Conservation (phyloP, 805 yeast species). For the Starmerella sirachaensis region DNA sequence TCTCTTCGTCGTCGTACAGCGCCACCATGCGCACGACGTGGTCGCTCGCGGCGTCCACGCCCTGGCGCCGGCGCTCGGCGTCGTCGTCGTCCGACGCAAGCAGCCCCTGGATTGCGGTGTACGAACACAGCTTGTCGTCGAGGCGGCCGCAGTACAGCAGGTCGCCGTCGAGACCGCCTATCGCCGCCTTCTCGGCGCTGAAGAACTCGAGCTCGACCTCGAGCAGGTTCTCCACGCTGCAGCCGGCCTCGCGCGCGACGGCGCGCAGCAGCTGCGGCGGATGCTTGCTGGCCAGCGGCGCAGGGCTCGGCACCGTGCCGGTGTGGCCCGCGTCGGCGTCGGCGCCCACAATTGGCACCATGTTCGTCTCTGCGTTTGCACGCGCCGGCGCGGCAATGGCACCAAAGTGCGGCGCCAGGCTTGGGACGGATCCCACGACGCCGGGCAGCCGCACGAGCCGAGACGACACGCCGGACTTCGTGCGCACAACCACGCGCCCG, state of each 20-base stretch:
- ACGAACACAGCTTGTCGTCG: slow-evolving; percentile 83
- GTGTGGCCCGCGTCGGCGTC: slow-evolving; percentile 35
- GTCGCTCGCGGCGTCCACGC: slow-evolving; percentile 15
- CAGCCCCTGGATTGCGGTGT: slow-evolving; percentile 53
- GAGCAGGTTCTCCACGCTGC: slow-evolving; percentile 47
- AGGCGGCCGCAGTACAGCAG: slow-evolving; percentile 83
- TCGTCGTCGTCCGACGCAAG: slow-evolving; percentile 33
- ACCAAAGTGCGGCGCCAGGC: slow-evolving; percentile 82
- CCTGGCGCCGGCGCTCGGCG: no score
- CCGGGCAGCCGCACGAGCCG: slow-evolving; percentile 65
- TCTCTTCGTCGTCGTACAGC: slow-evolving; percentile 88
- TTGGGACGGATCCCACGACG: slow-evolving; percentile 82
- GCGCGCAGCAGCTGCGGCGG: slow-evolving; percentile 55
- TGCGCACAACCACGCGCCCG: slow-evolving; percentile 71
- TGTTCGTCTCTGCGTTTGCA: slow-evolving; percentile 75
- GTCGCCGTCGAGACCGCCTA: slow-evolving; percentile 85
- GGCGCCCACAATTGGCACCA: slow-evolving; percentile 76
- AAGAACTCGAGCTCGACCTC: slow-evolving; percentile 85
- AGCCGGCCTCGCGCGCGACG: slow-evolving; percentile 53
- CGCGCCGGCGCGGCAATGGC: slow-evolving; percentile 41
- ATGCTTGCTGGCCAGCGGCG: slow-evolving; percentile 58
- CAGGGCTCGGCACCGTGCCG: slow-evolving; percentile 35
- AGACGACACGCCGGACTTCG: slow-evolving; percentile 34
- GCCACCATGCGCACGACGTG: slow-evolving; percentile 42
- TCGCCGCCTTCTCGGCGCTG: slow-evolving; percentile 68